phyloP scores from a whole-genome alignment of 805 yeast species.

The Yarrowia sp. region DNA sequence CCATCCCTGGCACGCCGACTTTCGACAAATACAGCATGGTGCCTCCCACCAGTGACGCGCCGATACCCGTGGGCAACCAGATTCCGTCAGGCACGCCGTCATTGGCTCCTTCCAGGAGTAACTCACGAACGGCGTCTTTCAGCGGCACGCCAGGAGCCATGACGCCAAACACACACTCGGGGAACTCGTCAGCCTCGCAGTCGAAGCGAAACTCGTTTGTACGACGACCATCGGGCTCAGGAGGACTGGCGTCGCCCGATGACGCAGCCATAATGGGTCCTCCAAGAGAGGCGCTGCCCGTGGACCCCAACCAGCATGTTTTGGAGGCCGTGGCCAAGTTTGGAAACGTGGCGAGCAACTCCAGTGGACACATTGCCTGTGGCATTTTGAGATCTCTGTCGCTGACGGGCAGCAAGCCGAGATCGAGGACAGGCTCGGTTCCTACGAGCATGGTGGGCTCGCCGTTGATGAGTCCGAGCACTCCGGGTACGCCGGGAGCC shows the following conservation, averaged over 20 bases:
- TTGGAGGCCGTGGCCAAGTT: conserved; percentile 32
- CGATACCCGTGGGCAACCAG: conserved; percentile 23
- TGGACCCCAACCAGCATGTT: conserved; percentile 33
- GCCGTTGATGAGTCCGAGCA: conserved; percentile 23
- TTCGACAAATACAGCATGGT: conserved; percentile 19
- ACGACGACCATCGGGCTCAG: conserved; percentile 8
- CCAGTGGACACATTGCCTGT: conserved; percentile 33
- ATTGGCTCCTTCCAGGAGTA: background rate
- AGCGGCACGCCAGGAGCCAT: conserved; percentile 7
- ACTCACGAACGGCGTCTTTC: conserved; percentile 14
- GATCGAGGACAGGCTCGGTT: conserved; percentile 12
- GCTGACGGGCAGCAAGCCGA: conserved; percentile 15
- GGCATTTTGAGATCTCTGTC: conserved; percentile 24
- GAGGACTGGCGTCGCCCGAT: conserved; percentile 18
- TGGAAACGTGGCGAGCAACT: conserved; percentile 31
- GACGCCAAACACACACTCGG: conserved; percentile 30
- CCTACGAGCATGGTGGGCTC: conserved; percentile 13
- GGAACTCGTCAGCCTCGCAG: conserved; percentile 14
- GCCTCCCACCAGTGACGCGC: conserved; percentile 19
- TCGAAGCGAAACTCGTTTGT: conserved; percentile 25
- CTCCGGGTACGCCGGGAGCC: conserved; percentile 16
- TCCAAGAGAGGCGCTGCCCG: conserved; percentile 12
- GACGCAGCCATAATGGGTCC: conserved; percentile 30
- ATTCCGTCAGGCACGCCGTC: conserved; percentile 25
- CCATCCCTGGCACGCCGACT: conserved; percentile 17